Evolutionary conservation across 2,329 filamentous ascomycete genomes (phyloP), one percentile per base, ranked within the genome.

Genomic region (Cladosporium cucumerinum): DNA sequence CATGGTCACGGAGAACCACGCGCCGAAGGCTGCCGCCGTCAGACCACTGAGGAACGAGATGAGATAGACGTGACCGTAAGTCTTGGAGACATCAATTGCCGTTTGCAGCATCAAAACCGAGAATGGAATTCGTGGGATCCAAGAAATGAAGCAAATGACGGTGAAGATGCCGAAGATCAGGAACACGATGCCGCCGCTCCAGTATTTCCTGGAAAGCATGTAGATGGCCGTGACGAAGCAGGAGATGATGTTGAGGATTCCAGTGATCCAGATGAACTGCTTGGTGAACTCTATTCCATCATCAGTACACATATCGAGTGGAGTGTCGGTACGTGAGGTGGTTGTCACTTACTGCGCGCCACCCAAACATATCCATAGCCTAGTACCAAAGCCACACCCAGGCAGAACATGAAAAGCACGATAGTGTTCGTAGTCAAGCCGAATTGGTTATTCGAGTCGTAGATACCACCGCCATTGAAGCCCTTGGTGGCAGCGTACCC

Each of bases 121-220:
- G 77, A 97, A 97, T 0, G 93, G 94, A 66, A 98, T 97, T 60
- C 93, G 86, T 21, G 86, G 89, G 63, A 94, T 94, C 93, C 94
- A 98, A 58, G 86, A 89, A 73, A 90, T 88, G 80, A 97, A 97
- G 74, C 88, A 92, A 73, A 96, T 84, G 64, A 92, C 85, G 66
- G 89, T 85, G 78, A 97, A 93, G 57, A 90, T 78, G n/a, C 86
- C 83, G 73, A 97, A 96, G 64, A 97, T 75, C 16, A 96, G 81
- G 76, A 95, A 97, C 0, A 96, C 89, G 48, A 97, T 94, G 39
- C 91, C 94, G 12, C 91, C 93, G 7, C 89, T 90, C 79, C 88
- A 97, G 75, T 94, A 91, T 65, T 85, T 85, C 51, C 86, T 83
- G 66, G 84, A 87, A 52, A 97, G 86, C 82, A 96, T 96, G 78